Evolutionary conservation across 2,329 filamentous ascomycete species (phyloP).

Genomic region (Monosporascus sp.): DNA sequence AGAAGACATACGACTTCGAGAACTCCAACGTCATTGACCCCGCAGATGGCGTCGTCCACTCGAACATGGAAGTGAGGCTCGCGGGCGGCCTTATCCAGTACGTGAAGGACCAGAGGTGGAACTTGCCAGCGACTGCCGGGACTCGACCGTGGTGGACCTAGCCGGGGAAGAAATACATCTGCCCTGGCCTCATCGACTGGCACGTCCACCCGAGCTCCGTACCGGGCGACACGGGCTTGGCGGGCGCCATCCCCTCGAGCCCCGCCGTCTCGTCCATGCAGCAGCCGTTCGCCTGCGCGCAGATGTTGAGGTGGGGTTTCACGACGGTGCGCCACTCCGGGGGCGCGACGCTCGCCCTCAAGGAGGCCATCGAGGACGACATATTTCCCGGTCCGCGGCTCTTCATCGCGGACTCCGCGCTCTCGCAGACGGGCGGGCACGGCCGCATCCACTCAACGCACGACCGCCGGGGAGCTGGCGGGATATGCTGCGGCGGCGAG

Average conservation of each 20-base stretch:
- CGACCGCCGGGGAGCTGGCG: conserved; percentile 23
- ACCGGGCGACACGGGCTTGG: conserved; percentile 34
- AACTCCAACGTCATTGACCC: no score
- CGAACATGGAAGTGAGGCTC: no score
- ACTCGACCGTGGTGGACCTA: conserved; percentile 28
- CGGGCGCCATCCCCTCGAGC: conserved; percentile 29
- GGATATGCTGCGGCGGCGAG: conserved; percentile 40
- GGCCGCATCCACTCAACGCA: conserved; percentile 40
- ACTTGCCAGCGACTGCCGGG: no score
- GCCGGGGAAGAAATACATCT: conserved; percentile 36
- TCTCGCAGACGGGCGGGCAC: conserved; percentile 55
- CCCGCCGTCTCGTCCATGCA: conserved; percentile 33
- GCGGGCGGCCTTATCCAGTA: no score
- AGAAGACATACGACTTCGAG: no score
- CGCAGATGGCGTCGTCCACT: no score
- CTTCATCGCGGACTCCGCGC: conserved; percentile 47
- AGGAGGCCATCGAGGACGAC: conserved; percentile 51
- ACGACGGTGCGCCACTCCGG: conserved; percentile 54
- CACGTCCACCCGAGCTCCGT: conserved; percentile 43
- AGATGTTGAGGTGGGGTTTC: conserved; percentile 53
- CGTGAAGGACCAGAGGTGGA: no score
- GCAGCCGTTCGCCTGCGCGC: conserved; percentile 39
- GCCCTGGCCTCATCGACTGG: conserved; percentile 46
- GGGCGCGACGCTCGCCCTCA: conserved; percentile 48
- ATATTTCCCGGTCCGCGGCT: conserved; percentile 49